A percentile compares a stretch with the other conserved stretches of the same genome.
Evolutionary conservation across 345 rosid genomes (phyloP).

Genomic region (Hevea brasiliensis): DNA sequence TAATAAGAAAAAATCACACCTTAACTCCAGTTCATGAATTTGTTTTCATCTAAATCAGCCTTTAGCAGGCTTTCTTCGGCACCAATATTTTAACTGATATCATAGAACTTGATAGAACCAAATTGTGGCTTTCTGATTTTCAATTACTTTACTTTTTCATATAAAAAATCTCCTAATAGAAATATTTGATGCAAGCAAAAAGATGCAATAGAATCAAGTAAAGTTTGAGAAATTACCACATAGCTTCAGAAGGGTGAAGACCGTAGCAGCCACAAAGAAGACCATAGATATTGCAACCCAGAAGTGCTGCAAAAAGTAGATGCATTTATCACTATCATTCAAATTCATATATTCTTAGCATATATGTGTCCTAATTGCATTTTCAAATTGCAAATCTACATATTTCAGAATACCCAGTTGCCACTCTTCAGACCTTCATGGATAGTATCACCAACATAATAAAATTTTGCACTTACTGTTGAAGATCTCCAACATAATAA

Average conservation of each 20-base stretch:
- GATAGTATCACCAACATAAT: background rate
- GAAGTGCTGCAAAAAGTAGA: constrained; percentile 64
- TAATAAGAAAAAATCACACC: background rate
- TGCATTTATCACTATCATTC: constrained; percentile 11
- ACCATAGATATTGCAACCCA: constrained; percentile 99
- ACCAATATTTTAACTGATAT: background rate
- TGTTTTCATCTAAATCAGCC: background rate
- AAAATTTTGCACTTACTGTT: background rate
- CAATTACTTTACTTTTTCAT: background rate
- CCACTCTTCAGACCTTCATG: background rate
- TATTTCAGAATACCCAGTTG: background rate
- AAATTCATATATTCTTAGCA: constrained; percentile 4
- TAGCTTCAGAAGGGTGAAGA: constrained; percentile 84
- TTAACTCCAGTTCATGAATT: background rate
- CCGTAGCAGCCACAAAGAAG: constrained; percentile 86
- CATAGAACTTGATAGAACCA: background rate
- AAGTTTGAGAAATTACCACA: constrained; percentile 56
- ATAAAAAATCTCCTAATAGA: background rate
- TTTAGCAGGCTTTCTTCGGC: background rate
- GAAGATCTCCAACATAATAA: background rate
- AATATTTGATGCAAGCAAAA: background rate
- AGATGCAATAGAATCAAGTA: background rate
- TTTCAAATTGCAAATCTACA: background rate
- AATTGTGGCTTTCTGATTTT: background rate
- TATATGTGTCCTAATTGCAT: constrained; percentile 3